Base-by-base conservation (phyloP, 352 stramenopile genomes). In the Phytophthora fragariae region DNA sequence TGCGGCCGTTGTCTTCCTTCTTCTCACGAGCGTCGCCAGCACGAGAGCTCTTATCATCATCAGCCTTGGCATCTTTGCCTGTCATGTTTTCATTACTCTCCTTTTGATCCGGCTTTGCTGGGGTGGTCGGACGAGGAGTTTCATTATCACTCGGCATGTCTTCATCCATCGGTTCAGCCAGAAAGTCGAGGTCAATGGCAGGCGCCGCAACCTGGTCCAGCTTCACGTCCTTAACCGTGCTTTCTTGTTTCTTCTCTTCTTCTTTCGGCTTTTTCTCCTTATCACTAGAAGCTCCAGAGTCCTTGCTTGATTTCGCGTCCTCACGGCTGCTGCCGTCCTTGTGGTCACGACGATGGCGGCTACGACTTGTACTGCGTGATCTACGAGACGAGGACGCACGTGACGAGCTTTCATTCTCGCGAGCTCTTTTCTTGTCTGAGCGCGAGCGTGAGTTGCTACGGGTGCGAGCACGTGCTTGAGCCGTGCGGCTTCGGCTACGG, bases 161-260 rank as follows among this genome's bases (percentile, higher is more conserved):
- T 24, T 93, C 86, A 41, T 94, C 83, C 60, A 77, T 64, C 9
- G 73, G 73, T 58, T 79, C 77, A 29, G 77, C 71, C 59, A 96
- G 65, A 65, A 96, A 96, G 69, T 93, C 89, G 63, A 96, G 79
- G 63, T 96, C 89, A 70, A 96, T 96, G 3, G 89, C 89, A 58
- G 89, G 89, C 21, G 89, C 89, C 27, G 87, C 86, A 19, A 96
- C 80, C 49, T 93, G 80, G 52, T 95, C 85, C 50, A 90, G 64
- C 71, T 94, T 92, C 12, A 93, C 88, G 37, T 96, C 87, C 59
- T 92, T 87, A 37, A 82, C 76, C 29, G 67, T 88, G 57, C 61
- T 84, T 69, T 80, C 67, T 65, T 79, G 75, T 56, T 84, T 76
- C 53, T 76, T 78, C 14, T 70, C 21, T 50, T 75, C 66, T 69